Evolutionary conservation across 2,329 filamentous ascomycete species (phyloP), one percentile per base, ranked within the genome.

Genomic region (Nemania serpens): DNA sequence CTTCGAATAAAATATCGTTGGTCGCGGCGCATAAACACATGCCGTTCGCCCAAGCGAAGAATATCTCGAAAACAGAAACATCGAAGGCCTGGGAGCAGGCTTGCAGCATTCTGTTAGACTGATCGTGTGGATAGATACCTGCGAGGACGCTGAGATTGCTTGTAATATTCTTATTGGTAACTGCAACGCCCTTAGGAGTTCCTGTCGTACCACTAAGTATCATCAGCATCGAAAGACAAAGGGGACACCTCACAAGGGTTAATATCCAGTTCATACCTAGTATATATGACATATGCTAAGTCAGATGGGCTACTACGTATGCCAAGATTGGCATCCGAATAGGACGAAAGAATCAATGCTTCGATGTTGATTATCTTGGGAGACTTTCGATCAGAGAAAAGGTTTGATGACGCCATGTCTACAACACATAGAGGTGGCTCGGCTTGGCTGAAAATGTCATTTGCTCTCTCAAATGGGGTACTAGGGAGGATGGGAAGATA

Each of bases 21-120:
- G 81, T 84, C 0, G 87, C 89, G 1, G 90, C 85, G 70, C 91
- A 96, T 12, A 97, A 79, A 62, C 88, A 90, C 79, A 94, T 91
- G 3, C 91, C 91, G 36, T 82, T 82, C 48, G 84, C 84, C 89
- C 92, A 96, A 0, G 91, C 81, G 68, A 91, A 96, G 73, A 96
- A 94, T 13, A 96, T 93, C 70, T 96, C 93, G 71, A 96, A 96
- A 0, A 96, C 90, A 0, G 91, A 96, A 1, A 96, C 88, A 70
- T 96, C 91, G 70, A 96, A 96, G 0, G 89, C 89, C 70, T 93
- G 90, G 0, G 91, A 94, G 70, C 90, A 96, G 2, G 90, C 86
- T 74, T 96, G 93, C 0, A 97, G 78, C 34, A 96, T 78, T n/a
- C 87, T 83, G 0, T 87, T 84, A 1, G 75, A 68, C 1, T 68